Base-by-base conservation (phyloP, 768 basidiomycete species). In the Xerocomellus amylosporus region DNA sequence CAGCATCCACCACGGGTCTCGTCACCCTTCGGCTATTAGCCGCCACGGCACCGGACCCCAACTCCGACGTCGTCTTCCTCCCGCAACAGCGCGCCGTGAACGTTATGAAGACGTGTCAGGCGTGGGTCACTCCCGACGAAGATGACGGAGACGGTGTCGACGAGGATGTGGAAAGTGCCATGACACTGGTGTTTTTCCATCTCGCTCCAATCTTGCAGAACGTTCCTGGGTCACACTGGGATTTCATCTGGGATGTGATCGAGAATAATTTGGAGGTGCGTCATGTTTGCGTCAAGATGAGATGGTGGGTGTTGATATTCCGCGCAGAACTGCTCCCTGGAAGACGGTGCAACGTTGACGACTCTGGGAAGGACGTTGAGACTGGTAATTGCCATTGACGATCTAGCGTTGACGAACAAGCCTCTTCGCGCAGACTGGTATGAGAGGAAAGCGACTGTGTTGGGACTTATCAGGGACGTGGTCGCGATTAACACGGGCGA, bases 201-300 rank as follows among this genome's bases (percentile, higher is more conserved):
- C 75, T 98, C 2, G 90, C 85, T 2, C 94, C 95, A 3, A 87
- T 98, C 50, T 71, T 98, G 55, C 93, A 98, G 71, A 89, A 84
- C 64, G 78, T 96, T 2, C 76, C 84, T 14, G 97, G 96, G 0
- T 75, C 80, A 1, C 97, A 98, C 70, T 99, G 97, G 97, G 89
- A 92, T 46, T 81, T 94, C 33, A 83, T 94, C 5, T 95, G 91
- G 67, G 94, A 98, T 65, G 70, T 98, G 15, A 65, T 96, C 13
- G 94, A 96, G 69, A 88, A 78, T 54, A 91, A 90, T 62, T 75
- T 98, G 3, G 95, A 98, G 81, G 93, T 93, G 52, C 41, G 79
- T 63, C 15, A 24, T 15, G 7, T 28, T 34, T 51, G 7, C 17
- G 26, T 24, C 47, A 2, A 8, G 24, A 17, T 14, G 30, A 31